phyloP scores from a whole-genome alignment of 305 asterid species.

The Euphrasia arctica region DNA sequence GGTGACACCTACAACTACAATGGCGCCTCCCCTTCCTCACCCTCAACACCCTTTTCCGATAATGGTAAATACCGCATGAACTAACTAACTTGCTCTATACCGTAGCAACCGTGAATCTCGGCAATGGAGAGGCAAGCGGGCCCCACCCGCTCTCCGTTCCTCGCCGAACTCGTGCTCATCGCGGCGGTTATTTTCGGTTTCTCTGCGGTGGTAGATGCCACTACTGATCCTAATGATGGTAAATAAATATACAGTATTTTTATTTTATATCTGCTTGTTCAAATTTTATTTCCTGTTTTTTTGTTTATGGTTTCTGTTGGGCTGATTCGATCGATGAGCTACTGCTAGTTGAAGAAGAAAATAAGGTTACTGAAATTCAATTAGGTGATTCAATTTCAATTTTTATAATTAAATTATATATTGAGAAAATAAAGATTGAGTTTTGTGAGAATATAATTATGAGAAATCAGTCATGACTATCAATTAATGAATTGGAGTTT shows the following conservation, averaged over 20 bases:
- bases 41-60: constrained; percentile 14
- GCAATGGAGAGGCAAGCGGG: constrained; percentile 41
- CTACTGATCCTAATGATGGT: constrained; percentile 82
- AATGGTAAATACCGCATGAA: constrained; percentile 16
- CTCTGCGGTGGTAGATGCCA: constrained; percentile 31
- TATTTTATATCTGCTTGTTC: constrained; percentile 3
- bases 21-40: constrained; percentile 24
- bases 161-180: constrained; percentile 32
- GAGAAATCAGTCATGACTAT: neutral
- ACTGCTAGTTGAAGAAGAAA: neutral
- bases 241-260: constrained; percentile 4
- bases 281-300: neutral
- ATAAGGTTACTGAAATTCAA: constrained; percentile 22
- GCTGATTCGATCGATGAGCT: constrained; percentile 31
- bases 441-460: neutral
- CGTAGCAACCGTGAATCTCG: constrained; percentile 20
- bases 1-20: constrained; percentile 38
- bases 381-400: neutral
- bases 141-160: constrained; percentile 28
- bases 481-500: neutral
- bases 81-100: constrained; percentile 12
- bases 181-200: constrained; percentile 29
- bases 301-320: constrained; percentile 8
- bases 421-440: neutral
- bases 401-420: no score